Evolutionary conservation across 2,329 filamentous ascomycete species (phyloP), one percentile per base, ranked within the genome.

Genomic region (Camillea tinctor): DNA sequence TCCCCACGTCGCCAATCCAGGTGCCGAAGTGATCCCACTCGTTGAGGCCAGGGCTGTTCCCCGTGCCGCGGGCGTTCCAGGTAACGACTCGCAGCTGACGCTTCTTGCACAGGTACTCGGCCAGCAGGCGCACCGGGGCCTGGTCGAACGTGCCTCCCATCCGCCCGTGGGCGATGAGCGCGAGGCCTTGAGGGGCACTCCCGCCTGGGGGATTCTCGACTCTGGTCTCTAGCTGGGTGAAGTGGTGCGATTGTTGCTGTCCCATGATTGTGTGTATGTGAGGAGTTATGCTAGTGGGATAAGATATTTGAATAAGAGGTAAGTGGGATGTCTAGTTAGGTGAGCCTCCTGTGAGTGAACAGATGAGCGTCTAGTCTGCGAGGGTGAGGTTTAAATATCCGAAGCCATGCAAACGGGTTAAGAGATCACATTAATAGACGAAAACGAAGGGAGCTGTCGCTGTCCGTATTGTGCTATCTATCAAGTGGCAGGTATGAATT

Each of bases 61-160:
- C 64, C 44, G 59, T 58, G 19, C 64, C 64, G 8, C 64, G 59
- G 8, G 54, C 56, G 21, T 66, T 66, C 64, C 64, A 66, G 4
- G 64, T 66, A 1, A 66, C 62, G 2, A 64, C 64, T 44, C 64
- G 61, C 19, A 66, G 54, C 30, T 56, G 55, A 20, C 59, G 59
- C 30, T 56, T 26, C 20, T 63, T 56, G 30, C 62, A 58, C 11
- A 66, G 24, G 44, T 66, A 66, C 48, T 64, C 59, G 15, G 62
- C 62, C 6, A 66, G 64, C 21, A 60, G 55, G 9, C 64, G 64
- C 9, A 66, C 55, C 21, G 60, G 59, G 0, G 60, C 58, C 40
- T 61, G 57, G 15, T 66, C 60, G 24, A 63, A 64, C 17, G 15
- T 58, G 15, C 64, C 64, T 4, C 64, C 64, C 15, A 60, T 21